phyloP scores from a whole-genome alignment of 1,284 basidiomycete species.

The Rhodotorula sp. region DNA sequence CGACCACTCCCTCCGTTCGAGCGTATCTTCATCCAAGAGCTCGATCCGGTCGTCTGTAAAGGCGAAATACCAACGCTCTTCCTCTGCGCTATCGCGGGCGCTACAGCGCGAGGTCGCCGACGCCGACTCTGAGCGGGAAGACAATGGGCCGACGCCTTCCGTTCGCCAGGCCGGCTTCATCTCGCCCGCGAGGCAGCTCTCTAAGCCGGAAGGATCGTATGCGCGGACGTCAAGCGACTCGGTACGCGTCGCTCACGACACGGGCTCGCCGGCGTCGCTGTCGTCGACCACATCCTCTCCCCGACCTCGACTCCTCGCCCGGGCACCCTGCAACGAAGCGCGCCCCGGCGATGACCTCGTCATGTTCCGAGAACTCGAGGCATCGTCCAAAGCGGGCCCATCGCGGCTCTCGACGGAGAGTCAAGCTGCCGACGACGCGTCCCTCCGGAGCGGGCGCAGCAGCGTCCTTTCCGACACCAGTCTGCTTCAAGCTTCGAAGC shows the following conservation, averaged over 20 bases:
- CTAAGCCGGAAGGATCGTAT: not conserved
- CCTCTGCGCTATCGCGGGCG: constrained; percentile 3
- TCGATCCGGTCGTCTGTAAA: not conserved
- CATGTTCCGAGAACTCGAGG: constrained; percentile 29
- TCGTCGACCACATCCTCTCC: not conserved
- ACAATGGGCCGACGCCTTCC: constrained; percentile 25
- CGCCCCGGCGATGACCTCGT: constrained; percentile 34
- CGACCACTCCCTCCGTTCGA: constrained; percentile 26
- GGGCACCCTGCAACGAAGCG: constrained; percentile 32
- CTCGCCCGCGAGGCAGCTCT: constrained; percentile 8
- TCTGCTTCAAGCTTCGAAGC: constrained; percentile 8
- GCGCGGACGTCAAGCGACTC: too few species aligned
- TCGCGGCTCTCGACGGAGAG: not conserved
- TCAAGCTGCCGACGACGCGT: constrained; percentile 13
- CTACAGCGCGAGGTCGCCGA: not conserved
- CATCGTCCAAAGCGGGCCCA: not conserved
- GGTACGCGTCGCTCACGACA: too few species aligned
- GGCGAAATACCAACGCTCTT: not conserved
- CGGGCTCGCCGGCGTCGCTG: not conserved
- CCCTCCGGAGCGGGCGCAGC: constrained; percentile 13
- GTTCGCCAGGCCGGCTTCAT: constrained; percentile 21
- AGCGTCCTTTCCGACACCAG: not conserved
- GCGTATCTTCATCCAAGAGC: not conserved
- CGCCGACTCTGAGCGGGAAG: constrained; percentile 1
- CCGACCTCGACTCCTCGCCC: constrained; percentile 29